Evolutionary conservation across 2,329 filamentous ascomycete species (phyloP).

Genomic region (Aspergillus bombycis): DNA sequence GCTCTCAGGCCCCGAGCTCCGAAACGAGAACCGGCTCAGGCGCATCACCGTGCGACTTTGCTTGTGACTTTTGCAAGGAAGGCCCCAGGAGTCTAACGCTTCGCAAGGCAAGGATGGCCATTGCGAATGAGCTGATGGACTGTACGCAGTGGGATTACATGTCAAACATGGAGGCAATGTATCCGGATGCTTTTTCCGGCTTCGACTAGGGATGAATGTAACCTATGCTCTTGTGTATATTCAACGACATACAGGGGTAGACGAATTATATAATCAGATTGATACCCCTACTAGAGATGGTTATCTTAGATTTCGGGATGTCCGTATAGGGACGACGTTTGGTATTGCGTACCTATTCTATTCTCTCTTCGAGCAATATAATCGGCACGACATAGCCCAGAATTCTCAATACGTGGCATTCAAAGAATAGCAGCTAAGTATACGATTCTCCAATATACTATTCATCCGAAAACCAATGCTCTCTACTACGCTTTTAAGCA

Average conservation of each 20-base stretch:
- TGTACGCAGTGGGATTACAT: conserved; percentile 10
- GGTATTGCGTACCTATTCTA: not conserved
- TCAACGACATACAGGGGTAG: not conserved
- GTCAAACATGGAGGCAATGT: not conserved
- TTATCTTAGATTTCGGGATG: not conserved
- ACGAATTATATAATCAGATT: not conserved
- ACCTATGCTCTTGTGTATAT: not conserved
- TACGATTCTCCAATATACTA: not conserved
- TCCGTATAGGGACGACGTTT: not conserved
- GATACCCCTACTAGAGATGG: not conserved
- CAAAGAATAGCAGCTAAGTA: not conserved
- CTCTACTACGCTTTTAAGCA: not conserved
- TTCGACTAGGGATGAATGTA: not conserved
- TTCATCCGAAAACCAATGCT: not conserved
- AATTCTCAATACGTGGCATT: not conserved
- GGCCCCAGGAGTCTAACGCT: conserved; percentile 57
- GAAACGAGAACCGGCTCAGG: conserved; percentile 7
- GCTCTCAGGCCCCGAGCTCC: conserved; percentile 25
- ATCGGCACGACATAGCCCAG: not conserved
- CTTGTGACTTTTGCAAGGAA: conserved; percentile 80
- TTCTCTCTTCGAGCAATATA: not conserved
- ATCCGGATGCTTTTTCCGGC: not conserved
- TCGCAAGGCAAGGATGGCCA: conserved; percentile 52
- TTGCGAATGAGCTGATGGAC: conserved; percentile 21
- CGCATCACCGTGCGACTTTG: conserved; percentile 67